Evolutionary conservation across 495 filamentous ascomycete genomes (phyloP).

Genomic region (Podospora didyma): DNA sequence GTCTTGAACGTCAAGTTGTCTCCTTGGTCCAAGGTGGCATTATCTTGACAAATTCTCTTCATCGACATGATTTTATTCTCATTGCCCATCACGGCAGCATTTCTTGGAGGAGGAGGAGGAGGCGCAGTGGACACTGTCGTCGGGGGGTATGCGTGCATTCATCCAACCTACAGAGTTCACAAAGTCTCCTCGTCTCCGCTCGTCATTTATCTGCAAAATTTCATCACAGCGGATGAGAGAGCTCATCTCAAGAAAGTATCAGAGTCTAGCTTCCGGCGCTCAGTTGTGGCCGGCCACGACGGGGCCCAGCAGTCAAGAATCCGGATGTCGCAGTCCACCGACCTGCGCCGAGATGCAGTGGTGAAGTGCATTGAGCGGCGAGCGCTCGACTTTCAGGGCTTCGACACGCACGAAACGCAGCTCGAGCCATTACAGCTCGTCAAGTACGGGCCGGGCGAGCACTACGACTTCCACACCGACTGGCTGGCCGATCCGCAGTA

Average conservation of each 20-base stretch:
- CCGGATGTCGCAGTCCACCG: slow-evolving; percentile 36
- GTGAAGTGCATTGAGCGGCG: slow-evolving; percentile 64
- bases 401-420: slow-evolving; percentile 33
- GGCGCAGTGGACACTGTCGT: not conserved
- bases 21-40: not conserved
- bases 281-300: slow-evolving; percentile 27
- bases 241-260: slow-evolving; percentile 34
- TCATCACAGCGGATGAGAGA: slow-evolving; percentile 35
- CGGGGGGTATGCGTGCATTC: slow-evolving; percentile 18
- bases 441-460: slow-evolving; percentile 41
- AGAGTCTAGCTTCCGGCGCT: slow-evolving; percentile 31
- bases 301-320: slow-evolving; percentile 28
- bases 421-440: slow-evolving; percentile 49
- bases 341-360: slow-evolving; percentile 43
- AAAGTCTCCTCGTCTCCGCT: slow-evolving; percentile 48
- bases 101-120: too few species aligned
- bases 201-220: slow-evolving; percentile 47
- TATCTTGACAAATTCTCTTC: not conserved
- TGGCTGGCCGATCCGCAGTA: slow-evolving; percentile 43
- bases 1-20: not conserved
- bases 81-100: slow-evolving; percentile 1
- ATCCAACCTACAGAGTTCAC: slow-evolving; percentile 37
- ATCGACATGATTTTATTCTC: not conserved
- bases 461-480: slow-evolving; percentile 48
- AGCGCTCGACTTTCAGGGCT: slow-evolving; percentile 63